These are phyloP conservation scores for Mucor circinelloides DNA, from an alignment of 371 early-diverging fungal genomes.

Conservation along the genomic window DNA sequence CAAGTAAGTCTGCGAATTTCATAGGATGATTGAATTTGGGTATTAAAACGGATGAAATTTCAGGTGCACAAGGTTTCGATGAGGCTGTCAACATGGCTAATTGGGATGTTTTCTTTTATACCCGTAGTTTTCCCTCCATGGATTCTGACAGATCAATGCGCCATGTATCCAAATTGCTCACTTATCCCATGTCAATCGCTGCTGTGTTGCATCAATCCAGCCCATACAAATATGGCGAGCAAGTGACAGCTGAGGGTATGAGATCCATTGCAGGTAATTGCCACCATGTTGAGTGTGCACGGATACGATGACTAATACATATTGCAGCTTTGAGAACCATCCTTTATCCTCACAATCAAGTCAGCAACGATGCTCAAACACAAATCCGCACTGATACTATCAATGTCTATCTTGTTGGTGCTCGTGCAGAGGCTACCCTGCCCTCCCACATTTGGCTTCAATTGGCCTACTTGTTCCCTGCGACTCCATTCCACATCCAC, in stretches of 20 bases:
- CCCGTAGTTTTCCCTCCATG: slow-evolving; percentile 79
- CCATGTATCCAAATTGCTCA: slow-evolving; percentile 80
- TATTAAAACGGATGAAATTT: background rate
- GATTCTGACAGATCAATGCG: slow-evolving; percentile 77
- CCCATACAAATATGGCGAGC: slow-evolving; percentile 68
- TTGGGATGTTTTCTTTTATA: slow-evolving; percentile 85
- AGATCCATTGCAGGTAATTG: slow-evolving; percentile 65
- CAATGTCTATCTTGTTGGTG: slow-evolving; percentile 77
- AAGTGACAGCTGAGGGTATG: slow-evolving; percentile 76
- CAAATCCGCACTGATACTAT: slow-evolving; percentile 58
- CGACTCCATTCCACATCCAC: slow-evolving; percentile 77
- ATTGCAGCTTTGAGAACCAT: slow-evolving; percentile 69
- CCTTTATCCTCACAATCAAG: slow-evolving; percentile 59
- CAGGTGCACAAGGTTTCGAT: slow-evolving; percentile 75
- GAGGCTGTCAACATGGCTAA: slow-evolving; percentile 78
- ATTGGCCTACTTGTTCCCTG: slow-evolving; percentile 77
- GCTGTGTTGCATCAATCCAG: slow-evolving; percentile 76
- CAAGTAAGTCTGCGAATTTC: slow-evolving; percentile 45
- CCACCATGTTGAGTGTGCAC: background rate
- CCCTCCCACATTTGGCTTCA: slow-evolving; percentile 81
- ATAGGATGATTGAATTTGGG: background rate
- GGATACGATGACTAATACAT: background rate
- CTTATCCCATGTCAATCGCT: slow-evolving; percentile 84
- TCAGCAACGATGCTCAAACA: slow-evolving; percentile 49
- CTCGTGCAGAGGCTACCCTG: slow-evolving; percentile 79